Conservation (phyloP, 2,329 filamentous ascomycete species). For the Fusarium piperis region DNA sequence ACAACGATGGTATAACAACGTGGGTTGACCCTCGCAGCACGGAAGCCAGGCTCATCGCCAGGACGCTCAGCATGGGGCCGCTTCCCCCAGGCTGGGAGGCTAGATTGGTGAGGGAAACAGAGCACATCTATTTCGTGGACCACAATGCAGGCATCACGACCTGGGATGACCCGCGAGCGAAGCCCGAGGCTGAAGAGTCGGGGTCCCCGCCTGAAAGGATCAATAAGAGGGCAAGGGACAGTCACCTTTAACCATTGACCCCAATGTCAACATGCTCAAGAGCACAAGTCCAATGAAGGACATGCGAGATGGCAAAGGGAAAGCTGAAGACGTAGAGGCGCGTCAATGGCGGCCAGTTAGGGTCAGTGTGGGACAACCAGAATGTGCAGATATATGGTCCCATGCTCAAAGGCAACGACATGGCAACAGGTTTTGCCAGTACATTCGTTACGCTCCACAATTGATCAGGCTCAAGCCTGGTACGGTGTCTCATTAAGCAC, state of each 20-base stretch:
- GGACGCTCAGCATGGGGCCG: neutral
- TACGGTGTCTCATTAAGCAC: neutral
- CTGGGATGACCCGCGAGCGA: neutral
- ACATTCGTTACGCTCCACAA: neutral
- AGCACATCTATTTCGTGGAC: neutral
- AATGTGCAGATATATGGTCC: neutral
- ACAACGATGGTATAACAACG: neutral
- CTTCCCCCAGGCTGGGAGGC: neutral
- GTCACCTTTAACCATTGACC: neutral
- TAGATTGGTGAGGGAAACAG: neutral
- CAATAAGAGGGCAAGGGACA: neutral
- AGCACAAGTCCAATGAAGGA: neutral
- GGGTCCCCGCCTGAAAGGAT: too few relatives aligned
- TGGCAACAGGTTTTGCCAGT: neutral
- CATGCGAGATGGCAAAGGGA: neutral
- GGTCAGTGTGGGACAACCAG: too few relatives aligned
- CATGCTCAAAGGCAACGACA: neutral
- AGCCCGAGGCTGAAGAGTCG: neutral
- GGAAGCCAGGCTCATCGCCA: neutral
- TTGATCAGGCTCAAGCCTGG: neutral
- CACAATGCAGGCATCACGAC: neutral
- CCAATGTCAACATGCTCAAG: neutral
- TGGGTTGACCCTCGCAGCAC: neutral
- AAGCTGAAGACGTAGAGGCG: neutral
- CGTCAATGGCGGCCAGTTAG: too few relatives aligned